phyloP scores from a whole-genome alignment of 106 monocot genomes.

The Vanilla planifolia region DNA sequence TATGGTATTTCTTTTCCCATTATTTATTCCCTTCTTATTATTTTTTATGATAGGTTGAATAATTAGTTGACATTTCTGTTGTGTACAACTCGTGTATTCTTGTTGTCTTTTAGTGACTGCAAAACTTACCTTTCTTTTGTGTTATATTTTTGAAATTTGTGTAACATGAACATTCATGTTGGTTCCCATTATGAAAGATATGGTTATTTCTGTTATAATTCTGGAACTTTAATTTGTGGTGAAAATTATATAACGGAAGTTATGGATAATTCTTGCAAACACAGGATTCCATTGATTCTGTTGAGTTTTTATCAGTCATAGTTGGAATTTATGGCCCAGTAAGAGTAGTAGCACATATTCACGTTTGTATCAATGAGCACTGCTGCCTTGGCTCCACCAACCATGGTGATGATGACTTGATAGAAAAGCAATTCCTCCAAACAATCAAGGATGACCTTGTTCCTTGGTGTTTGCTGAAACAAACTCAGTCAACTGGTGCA shows the following conservation, averaged over 20 bases:
- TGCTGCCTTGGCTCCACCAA: not conserved
- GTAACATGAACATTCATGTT: too few relatives aligned
- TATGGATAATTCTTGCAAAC: slow-evolving; percentile 9
- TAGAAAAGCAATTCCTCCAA: slow-evolving; percentile 31
- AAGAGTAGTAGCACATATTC: slow-evolving; percentile 36
- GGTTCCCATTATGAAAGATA: too few relatives aligned
- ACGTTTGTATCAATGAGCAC: slow-evolving; percentile 10
- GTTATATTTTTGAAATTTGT: too few relatives aligned
- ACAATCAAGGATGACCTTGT: slow-evolving; percentile 56
- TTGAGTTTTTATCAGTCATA: slow-evolving; percentile 46
- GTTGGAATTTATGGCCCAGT: slow-evolving; percentile 63
- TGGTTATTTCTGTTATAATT: not conserved
- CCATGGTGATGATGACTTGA: slow-evolving; percentile 20
- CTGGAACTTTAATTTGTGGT: not conserved
- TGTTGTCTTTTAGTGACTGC: too few relatives aligned
- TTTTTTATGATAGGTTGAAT: too few relatives aligned
- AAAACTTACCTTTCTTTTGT: too few relatives aligned
- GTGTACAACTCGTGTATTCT: too few relatives aligned
- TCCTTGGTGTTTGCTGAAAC: slow-evolving; percentile 70
- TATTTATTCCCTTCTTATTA: too few relatives aligned
- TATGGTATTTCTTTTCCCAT: too few relatives aligned
- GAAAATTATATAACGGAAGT: not conserved
- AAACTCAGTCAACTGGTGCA: slow-evolving; percentile 38
- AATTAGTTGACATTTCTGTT: too few relatives aligned
- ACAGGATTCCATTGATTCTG: slow-evolving; percentile 67